Evolutionary conservation across 1,139 yeast species (phyloP).

Genomic region (Magnusiomyces magnusii): DNA sequence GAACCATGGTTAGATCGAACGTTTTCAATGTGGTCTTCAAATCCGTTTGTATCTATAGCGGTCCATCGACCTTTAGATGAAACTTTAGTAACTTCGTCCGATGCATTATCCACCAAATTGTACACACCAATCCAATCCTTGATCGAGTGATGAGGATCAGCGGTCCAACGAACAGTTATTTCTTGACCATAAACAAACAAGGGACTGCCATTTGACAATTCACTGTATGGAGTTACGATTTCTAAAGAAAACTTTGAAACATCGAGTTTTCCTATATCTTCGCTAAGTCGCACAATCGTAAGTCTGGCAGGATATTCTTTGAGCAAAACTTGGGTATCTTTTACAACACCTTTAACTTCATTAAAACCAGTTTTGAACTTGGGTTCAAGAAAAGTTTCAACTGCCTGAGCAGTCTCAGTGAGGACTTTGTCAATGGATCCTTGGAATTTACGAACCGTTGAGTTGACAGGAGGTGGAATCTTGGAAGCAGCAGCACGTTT

Average conservation of each 20-base stretch:
- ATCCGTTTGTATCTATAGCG: constrained; percentile 39
- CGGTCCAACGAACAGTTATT: constrained; percentile 48
- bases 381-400: constrained; percentile 32
- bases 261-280: constrained; percentile 25
- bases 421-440: constrained; percentile 36
- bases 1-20: constrained; percentile 25
- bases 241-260: constrained; percentile 24
- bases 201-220: not conserved
- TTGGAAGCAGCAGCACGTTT: constrained; percentile 23
- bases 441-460: constrained; percentile 27
- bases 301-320: constrained; percentile 34
- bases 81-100: constrained; percentile 51
- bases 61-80: constrained; percentile 70
- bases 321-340: constrained; percentile 30
- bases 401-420: constrained; percentile 30
- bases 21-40: constrained; percentile 18
- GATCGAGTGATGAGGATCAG: constrained; percentile 41
- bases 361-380: constrained; percentile 19
- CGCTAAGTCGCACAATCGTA: constrained; percentile 31
- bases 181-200: constrained; percentile 39
- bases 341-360: constrained; percentile 17
- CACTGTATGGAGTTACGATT: constrained; percentile 14
- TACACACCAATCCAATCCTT: constrained; percentile 80
- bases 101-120: constrained; percentile 53
- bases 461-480: constrained; percentile 28